These are phyloP conservation scores for Colletotrichum nymphaeae DNA, from an alignment of 2,329 filamentous ascomycete species.

Conservation along the genomic window DNA sequence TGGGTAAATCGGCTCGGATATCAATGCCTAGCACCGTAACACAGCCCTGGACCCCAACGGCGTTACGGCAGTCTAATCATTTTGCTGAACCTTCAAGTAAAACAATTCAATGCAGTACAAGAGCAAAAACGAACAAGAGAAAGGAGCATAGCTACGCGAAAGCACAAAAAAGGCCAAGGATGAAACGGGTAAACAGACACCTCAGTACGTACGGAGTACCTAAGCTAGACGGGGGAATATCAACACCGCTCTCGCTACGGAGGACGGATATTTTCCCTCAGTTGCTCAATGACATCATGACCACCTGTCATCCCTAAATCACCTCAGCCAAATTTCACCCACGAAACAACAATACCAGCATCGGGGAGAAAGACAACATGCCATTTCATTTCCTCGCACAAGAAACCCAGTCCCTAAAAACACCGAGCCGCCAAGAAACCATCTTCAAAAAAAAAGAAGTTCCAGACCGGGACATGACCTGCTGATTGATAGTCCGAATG, in stretches of 20 bases:
- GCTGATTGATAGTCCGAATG: neutral
- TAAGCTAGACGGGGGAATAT: neutral
- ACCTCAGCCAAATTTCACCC: conserved; percentile 9
- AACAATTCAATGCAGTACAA: neutral
- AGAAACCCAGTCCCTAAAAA: neutral
- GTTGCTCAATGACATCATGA: conserved; percentile 25
- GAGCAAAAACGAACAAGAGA: too few relatives aligned
- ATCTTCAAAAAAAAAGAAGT: neutral
- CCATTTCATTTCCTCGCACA: neutral
- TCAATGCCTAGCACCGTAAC: conserved; percentile 2
- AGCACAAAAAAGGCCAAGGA: neutral
- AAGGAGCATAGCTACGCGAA: neutral
- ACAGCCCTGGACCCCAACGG: neutral
- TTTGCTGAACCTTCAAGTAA: neutral
- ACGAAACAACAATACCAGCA: conserved; percentile 4
- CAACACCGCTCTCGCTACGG: neutral
- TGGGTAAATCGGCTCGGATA: conserved; percentile 24
- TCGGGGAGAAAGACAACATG: neutral
- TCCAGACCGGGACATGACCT: neutral
- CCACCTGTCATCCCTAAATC: conserved; percentile 16
- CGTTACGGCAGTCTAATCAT: neutral
- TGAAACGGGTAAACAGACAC: neutral
- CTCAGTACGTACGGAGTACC: neutral
- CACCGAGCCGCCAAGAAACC: neutral
- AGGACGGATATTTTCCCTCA: conserved; percentile 11